A percentile compares a stretch with the other conserved stretches of the same genome.
These are phyloP conservation scores for Russula compacta DNA, from an alignment of 768 basidiomycete genomes.

Conservation along the genomic window DNA sequence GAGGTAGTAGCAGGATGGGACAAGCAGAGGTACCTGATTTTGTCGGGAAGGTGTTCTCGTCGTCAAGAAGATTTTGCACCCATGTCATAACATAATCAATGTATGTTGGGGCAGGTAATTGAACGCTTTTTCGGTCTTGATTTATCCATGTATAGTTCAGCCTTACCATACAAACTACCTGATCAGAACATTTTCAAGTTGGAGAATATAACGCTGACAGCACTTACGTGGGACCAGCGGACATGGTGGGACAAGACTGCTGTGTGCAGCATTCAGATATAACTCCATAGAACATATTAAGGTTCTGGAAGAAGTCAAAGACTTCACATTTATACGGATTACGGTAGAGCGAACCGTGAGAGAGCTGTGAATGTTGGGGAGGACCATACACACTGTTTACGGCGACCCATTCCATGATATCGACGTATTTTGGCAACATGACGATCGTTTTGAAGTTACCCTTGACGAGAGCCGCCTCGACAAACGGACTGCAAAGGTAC, in stretches of 20 bases:
- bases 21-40: constrained; percentile 62
- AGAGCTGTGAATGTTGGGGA: not conserved
- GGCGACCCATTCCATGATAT: constrained; percentile 96
- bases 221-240: constrained; percentile 74
- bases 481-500: constrained; percentile 91
- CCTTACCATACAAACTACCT: constrained; percentile 31
- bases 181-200: not conserved
- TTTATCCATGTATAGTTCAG: constrained; percentile 94
- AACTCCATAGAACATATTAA: constrained; percentile 95
- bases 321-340: constrained; percentile 39
- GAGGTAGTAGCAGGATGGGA: not conserved
- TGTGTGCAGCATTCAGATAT: constrained; percentile 90
- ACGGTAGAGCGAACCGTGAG: not conserved
- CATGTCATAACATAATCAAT: constrained; percentile 98
- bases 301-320: constrained; percentile 94
- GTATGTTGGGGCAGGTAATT: constrained; percentile 88
- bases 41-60: constrained; percentile 91
- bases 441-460: constrained; percentile 99
- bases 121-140: constrained; percentile 78
- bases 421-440: constrained; percentile 89
- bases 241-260: constrained; percentile 86
- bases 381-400: constrained; percentile 64
- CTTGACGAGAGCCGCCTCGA: constrained; percentile 90
- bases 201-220: not conserved
- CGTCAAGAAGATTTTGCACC: constrained; percentile 88